A percentile compares a stretch with the other conserved stretches of the same genome.
Conservation (phyloP, 305 asterid species). For the Fraxinus angustifolia region DNA sequence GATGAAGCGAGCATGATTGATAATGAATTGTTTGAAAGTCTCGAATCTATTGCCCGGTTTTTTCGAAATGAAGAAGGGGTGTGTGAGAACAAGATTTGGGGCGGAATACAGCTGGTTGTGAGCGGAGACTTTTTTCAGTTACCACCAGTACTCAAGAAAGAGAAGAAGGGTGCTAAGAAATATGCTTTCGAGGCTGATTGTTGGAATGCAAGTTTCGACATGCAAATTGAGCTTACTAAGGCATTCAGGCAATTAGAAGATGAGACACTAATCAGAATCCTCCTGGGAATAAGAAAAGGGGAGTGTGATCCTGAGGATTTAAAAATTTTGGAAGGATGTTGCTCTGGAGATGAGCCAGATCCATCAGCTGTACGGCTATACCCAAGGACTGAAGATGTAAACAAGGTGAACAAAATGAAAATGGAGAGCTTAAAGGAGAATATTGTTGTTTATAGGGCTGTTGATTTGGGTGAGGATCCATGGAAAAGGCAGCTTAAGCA, state of each 20-base stretch:
- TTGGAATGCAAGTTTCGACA: slow-evolving; percentile 58
- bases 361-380: slow-evolving; percentile 63
- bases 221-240: slow-evolving; percentile 51
- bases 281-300: slow-evolving; percentile 68
- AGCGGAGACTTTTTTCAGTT: slow-evolving; percentile 76
- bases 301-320: slow-evolving; percentile 38
- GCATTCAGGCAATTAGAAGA: slow-evolving; percentile 67
- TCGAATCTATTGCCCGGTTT: slow-evolving; percentile 45
- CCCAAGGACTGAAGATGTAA: slow-evolving; percentile 60
- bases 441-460: slow-evolving; percentile 44
- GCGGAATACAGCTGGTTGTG: slow-evolving; percentile 73
- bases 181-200: slow-evolving; percentile 76
- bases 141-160: slow-evolving; percentile 46
- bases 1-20: slow-evolving; percentile 73
- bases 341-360: slow-evolving; percentile 50
- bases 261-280: slow-evolving; percentile 46
- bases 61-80: slow-evolving; percentile 29
- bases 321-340: slow-evolving; percentile 47
- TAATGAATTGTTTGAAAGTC: slow-evolving; percentile 47
- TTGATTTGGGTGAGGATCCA: slow-evolving; percentile 44
- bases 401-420: slow-evolving; percentile 45
- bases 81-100: slow-evolving; percentile 44
- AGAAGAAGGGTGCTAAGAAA: slow-evolving; percentile 24
- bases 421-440: slow-evolving; percentile 39
- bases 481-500: slow-evolving; percentile 52